Base-by-base conservation (phyloP, 2,329 filamentous ascomycete genomes). In the Cordyceps fumosorosea region DNA sequence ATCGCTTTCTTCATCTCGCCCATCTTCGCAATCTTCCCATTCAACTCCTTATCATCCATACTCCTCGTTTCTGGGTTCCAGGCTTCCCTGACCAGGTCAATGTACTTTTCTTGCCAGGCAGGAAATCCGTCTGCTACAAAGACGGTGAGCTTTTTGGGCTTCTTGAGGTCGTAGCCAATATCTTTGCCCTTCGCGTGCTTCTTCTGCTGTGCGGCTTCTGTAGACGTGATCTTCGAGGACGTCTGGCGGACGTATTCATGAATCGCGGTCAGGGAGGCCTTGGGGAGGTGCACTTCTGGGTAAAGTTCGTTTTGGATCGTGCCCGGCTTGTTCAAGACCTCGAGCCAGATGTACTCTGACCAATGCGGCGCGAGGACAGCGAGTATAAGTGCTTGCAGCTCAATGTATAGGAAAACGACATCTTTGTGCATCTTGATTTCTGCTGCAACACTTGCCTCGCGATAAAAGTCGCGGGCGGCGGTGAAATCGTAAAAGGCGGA, bases 1-100 rank as follows among this genome's bases (percentile, higher is more conserved):
- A 98, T 98, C 2, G 92, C 93, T 78, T 96, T 95, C 85, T 98
- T 99, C 83, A 92, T 91, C 77, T 96, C 90, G 50, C 86, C 87
- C 71, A 91, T 81, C 80, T 96, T 96, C 68, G 85, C 86, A 63
- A 97, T 88, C 71, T 87, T 84, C 67, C 86, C 87, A 69, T 87
- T 90, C 53, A 97, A 80, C 62, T 85, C 86, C 80, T 96, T 96
- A 73, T 96, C 90, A 71, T 96, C 88, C 66, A 89, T 77, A 11
- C 79, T 78, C 66, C 89, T 80, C 66, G 78, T 84, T 65, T 70
- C 72, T 20, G 82, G 74, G 64, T 90, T 82, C 77, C 91, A 91
- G 64, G 85, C 79, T 70, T 89, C 83, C 66, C 86, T 85, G 20
- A 96, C 83, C 44, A 96, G 80, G 62, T 92, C 88, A 70, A 96